A percentile compares a stretch with the other conserved stretches of the same genome.
Conservation (phyloP, 495 filamentous ascomycete species). For the Penicillium verhagenii region DNA sequence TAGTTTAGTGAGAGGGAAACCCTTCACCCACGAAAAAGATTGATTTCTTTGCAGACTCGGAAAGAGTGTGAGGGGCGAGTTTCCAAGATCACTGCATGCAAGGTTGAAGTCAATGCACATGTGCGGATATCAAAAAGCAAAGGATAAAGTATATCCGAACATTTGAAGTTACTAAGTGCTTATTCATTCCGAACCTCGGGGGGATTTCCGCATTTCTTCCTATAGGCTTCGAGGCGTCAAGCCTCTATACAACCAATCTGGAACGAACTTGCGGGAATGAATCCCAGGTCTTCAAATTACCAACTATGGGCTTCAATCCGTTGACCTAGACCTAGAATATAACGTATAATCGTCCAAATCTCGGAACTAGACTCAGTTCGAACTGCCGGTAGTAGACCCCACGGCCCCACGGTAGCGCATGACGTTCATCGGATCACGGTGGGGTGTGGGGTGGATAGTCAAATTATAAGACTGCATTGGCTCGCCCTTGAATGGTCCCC, state of each 20-base stretch:
- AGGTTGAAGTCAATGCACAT: constrained; percentile 11
- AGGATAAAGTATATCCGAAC: constrained; percentile 16
- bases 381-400: constrained; percentile 29
- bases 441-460: constrained; percentile 30
- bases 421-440: constrained; percentile 20
- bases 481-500: neutral
- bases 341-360: neutral
- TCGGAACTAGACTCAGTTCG: constrained; percentile 14
- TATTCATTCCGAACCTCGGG: constrained; percentile 20
- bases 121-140: neutral
- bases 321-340: neutral
- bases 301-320: neutral
- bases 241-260: neutral
- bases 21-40: too few relatives aligned
- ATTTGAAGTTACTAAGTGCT: constrained; percentile 10
- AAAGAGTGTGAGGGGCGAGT: too few relatives aligned
- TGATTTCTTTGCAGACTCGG: too few relatives aligned
- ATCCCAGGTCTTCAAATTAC: neutral
- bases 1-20: too few relatives aligned
- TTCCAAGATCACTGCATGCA: too few relatives aligned
- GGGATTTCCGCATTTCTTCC: constrained; percentile 12
- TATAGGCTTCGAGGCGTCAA: neutral
- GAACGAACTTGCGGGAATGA: neutral
- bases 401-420: constrained; percentile 32
- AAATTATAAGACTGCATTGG: constrained; percentile 26